These are phyloP conservation scores for Diaporthe amygdali DNA, from an alignment of 2,329 filamentous ascomycete genomes.

Conservation along the genomic window DNA sequence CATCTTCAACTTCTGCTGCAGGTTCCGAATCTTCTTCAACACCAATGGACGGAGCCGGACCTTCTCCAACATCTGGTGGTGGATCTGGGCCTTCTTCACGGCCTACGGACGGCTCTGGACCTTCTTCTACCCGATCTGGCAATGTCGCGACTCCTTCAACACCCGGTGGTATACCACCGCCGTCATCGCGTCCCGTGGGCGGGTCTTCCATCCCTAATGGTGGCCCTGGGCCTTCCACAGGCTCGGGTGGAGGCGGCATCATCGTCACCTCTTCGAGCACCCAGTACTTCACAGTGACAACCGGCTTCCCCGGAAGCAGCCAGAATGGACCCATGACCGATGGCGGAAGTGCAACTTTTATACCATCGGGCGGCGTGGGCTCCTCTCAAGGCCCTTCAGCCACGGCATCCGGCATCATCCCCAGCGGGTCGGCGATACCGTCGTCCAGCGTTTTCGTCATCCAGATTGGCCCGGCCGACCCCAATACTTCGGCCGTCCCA, in stretches of 20 bases:
- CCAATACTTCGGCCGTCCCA: not conserved
- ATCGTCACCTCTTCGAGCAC: not conserved
- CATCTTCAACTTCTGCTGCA: too few species aligned
- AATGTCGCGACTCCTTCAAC: not conserved
- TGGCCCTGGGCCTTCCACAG: not conserved
- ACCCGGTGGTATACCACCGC: not conserved
- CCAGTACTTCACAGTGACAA: not conserved
- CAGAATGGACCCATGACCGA: not conserved
- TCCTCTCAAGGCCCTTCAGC: not conserved
- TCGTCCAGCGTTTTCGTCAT: constrained; percentile 22
- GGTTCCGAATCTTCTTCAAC: not conserved
- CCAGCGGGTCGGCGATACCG: not conserved
- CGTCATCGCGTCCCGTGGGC: not conserved
- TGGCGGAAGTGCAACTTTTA: not conserved
- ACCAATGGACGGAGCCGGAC: not conserved
- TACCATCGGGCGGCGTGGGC: not conserved
- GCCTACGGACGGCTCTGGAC: not conserved
- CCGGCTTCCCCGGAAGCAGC: not conserved
- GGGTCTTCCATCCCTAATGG: not conserved
- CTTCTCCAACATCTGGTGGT: not conserved
- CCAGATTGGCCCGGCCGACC: constrained; percentile 22
- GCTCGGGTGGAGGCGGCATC: not conserved
- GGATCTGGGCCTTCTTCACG: not conserved
- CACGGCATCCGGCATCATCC: not conserved
- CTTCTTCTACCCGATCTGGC: not conserved